Base-by-base conservation (phyloP, 2,329 filamentous ascomycete genomes). In the Monosporascus sp. region DNA sequence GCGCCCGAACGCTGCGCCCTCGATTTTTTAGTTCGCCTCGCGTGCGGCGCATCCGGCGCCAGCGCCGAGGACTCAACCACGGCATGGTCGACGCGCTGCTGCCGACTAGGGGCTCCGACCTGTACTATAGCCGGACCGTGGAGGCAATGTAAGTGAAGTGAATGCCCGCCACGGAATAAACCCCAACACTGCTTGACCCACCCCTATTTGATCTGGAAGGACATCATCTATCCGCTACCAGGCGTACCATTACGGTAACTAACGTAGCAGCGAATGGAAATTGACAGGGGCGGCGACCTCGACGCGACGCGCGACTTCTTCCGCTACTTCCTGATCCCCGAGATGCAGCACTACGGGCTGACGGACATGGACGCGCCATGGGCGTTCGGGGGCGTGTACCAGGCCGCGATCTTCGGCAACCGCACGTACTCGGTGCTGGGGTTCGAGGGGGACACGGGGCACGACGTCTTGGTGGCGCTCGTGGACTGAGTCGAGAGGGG, bases 261-360 rank as follows among this genome's bases (percentile, higher is more conserved):
- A 5, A 14, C 31, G 31, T 9, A 35, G 31, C 31, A 14, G 31
- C 11, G 31, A 35, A 35, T 14, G 31, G 2, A 31, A 35, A 35
- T 14, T 35, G 11, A 35, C 43, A 46, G 43, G 43, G 63, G 62
- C 1, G 61, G 66, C 3, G 59, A 65, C 15, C 48, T 65, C 37
- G 59, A 60, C 15, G 55, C 51, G 8, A 73, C 77, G 20, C 77
- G 75, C 2, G 72, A 77, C 9, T 78, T 78, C 63, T 85, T 79
- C 64, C 65, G 70, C 0, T 75, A 77, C 59, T 82, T 82, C 60
- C 69, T 68, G 20, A 72, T 83, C n/a, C 78, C 78, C 0, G 80
- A 80, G 0, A 78, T 81, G 75, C 67, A 66, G 11, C 79, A 82
- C 62, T 82, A 79, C 58, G 52, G 57, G 20, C 38, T 56, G 52